These are phyloP conservation scores for Lepidopterella palustris DNA, from an alignment of 495 filamentous ascomycete genomes.

Conservation along the genomic window DNA sequence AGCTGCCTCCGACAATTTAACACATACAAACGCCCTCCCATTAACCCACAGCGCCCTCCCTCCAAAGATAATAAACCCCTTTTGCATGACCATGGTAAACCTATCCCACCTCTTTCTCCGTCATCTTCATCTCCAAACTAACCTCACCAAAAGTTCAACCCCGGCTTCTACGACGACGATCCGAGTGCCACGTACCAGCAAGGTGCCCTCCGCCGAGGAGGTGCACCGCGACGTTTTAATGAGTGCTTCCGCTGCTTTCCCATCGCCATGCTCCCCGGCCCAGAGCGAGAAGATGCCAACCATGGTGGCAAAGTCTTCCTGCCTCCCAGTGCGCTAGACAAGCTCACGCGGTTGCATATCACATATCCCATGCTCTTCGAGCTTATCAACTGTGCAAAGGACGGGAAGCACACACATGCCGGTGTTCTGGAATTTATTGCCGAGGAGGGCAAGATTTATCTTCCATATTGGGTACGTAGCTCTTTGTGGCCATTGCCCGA, in stretches of 20 bases:
- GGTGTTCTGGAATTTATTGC: slow-evolving; percentile 97
- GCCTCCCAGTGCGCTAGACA: slow-evolving; percentile 90
- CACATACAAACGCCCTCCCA: not conserved
- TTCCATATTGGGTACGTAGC: slow-evolving; percentile 80
- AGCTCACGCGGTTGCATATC: slow-evolving; percentile 91
- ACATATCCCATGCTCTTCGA: slow-evolving; percentile 97
- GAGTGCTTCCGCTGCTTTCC: slow-evolving; percentile 98
- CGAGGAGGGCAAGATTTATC: slow-evolving; percentile 91
- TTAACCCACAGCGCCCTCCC: not conserved
- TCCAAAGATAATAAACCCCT: not conserved
- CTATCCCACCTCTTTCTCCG: not conserved
- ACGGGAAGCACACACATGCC: slow-evolving; percentile 68
- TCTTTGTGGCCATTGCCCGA: not conserved
- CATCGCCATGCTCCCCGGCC: slow-evolving; percentile 85
- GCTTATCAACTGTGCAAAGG: slow-evolving; percentile 76
- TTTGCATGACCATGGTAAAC: not conserved
- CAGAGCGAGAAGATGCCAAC: slow-evolving; percentile 84
- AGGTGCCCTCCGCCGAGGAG: slow-evolving; percentile 34
- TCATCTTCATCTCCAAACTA: not conserved
- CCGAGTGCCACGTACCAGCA: slow-evolving; percentile 38
- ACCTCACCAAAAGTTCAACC: slow-evolving; percentile 46
- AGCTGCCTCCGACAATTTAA: not conserved
- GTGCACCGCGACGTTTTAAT: slow-evolving; percentile 68
- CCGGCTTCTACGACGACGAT: slow-evolving; percentile 39
- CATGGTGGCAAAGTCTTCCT: slow-evolving; percentile 96